Evolutionary conservation across 2,329 filamentous ascomycete species (phyloP).

Genomic region (Cytospora piceae): DNA sequence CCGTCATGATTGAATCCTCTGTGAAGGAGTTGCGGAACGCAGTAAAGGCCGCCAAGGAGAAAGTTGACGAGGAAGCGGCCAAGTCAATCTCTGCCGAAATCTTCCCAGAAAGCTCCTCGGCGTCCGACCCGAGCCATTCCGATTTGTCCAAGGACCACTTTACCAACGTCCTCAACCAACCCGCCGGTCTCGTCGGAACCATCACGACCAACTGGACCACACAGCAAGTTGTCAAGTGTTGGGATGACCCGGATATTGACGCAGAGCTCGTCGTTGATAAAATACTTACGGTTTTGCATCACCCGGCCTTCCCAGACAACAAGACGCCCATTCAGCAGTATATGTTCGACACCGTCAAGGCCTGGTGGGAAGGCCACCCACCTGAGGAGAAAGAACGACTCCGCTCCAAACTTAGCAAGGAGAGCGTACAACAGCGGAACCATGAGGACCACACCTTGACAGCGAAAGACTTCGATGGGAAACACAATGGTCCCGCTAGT

Average conservation of each 20-base stretch:
- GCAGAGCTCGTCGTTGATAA: conserved; percentile 66
- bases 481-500: conserved; percentile 34
- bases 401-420: conserved; percentile 36
- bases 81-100: conserved; percentile 36
- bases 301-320: conserved; percentile 58
- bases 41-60: conserved; percentile 38
- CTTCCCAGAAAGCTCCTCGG: conserved; percentile 41
- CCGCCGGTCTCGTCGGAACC: conserved; percentile 57
- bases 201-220: conserved; percentile 68
- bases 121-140: conserved; percentile 60
- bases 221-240: conserved; percentile 69
- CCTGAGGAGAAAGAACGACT: conserved; percentile 33
- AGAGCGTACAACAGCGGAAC: conserved; percentile 36
- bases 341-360: conserved; percentile 68
- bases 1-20: conserved; percentile 38
- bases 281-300: conserved; percentile 67
- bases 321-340: conserved; percentile 63
- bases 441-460: conserved; percentile 39
- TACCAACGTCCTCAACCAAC: conserved; percentile 60
- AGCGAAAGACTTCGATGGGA: conserved; percentile 35
- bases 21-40: conserved; percentile 39
- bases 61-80: conserved; percentile 38
- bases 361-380: conserved; percentile 50
- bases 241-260: conserved; percentile 66
- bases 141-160: conserved; percentile 65